phyloP scores from a whole-genome alignment of 192 early-diverging fungal species.

The Umbelopsis vinacea region DNA sequence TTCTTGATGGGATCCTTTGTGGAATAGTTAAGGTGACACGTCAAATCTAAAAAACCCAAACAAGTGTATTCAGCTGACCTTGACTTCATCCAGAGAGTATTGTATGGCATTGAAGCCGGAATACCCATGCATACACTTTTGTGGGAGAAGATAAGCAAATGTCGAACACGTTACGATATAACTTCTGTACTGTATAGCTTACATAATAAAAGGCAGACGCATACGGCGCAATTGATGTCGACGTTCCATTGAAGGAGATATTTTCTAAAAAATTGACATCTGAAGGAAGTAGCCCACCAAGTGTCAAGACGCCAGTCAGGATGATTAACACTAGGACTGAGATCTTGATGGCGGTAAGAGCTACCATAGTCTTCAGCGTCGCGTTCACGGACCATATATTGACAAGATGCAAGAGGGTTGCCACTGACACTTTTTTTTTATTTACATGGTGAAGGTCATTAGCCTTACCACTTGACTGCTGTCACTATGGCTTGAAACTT shows the following conservation, averaged over 20 bases:
- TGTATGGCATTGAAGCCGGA: slow-evolving; percentile 36
- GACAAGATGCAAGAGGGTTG: slow-evolving; percentile 23
- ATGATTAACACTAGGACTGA: slow-evolving; percentile 25
- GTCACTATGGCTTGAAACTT: background rate
- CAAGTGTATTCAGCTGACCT: background rate
- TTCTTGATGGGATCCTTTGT: slow-evolving; percentile 31
- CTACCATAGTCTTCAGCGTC: slow-evolving; percentile 24
- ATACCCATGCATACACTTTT: slow-evolving; percentile 34
- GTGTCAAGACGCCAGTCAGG: slow-evolving; percentile 18
- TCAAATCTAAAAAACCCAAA: too few relatives aligned
- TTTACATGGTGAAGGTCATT: background rate
- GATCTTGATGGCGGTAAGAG: slow-evolving; percentile 33
- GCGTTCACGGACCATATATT: slow-evolving; percentile 30
- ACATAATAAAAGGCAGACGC: slow-evolving; percentile 38
- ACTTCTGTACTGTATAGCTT: background rate
- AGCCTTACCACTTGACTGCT: background rate
- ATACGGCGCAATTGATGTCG: slow-evolving; percentile 27
- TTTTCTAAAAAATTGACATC: slow-evolving; percentile 26
- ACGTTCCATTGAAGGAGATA: slow-evolving; percentile 32
- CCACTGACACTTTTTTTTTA: slow-evolving; percentile 19
- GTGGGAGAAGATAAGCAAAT: background rate
- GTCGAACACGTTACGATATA: background rate
- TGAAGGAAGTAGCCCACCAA: slow-evolving; percentile 13
- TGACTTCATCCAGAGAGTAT: slow-evolving; percentile 38
- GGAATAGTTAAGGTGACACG: background rate